Evolutionary conservation across 768 basidiomycete species (phyloP), one percentile per base, ranked within the genome.

Genomic region (Leccinum subgranulosum): DNA sequence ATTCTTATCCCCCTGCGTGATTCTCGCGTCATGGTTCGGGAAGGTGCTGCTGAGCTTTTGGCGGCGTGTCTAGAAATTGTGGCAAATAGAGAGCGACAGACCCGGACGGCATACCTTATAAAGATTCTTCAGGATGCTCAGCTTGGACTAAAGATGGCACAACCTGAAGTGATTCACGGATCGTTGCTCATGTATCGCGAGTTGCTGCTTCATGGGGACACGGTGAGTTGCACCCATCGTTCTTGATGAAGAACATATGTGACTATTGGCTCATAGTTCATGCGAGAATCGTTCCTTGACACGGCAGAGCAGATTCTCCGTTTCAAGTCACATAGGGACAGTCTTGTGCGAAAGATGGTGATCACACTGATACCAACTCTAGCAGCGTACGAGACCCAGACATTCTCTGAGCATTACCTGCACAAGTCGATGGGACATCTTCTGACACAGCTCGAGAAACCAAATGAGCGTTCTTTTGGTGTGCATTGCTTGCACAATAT

Each of bases 391-490:
- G 94, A 98, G 68, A 92, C 92, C 1, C 86, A 91, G 69, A 92
- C 88, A 1, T 99, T 99, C 66, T 87, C 87, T 45, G 88, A 90
- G 64, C 88, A 91, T 69, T 94, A 92, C 69, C 80, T 98, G 9
- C 92, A 96, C 76, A 90, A 91, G 70, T 86, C 92, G 11, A 98
- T 99, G 97, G 87, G 82, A 0, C 92, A 95, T 74, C 82, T 99
- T 1, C 75, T 96, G 29, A 85, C 85, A 5, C 91, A 94, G 66
- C 80, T 99, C 5, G 88, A 92, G 66, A 97, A 94, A 74, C 88
- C 91, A 0, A 82, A 83, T 51, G 97, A 99, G 64, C 82, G 95
- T 36, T 86, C 89, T 31, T 90, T 92, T 62, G 92, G 94, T 94
- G 66, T 17, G 47, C 17, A 47, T 29, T 50, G 19, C 48, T 64